phyloP scores from a whole-genome alignment of 306 rosid genomes.

The Benincasa hispida region DNA sequence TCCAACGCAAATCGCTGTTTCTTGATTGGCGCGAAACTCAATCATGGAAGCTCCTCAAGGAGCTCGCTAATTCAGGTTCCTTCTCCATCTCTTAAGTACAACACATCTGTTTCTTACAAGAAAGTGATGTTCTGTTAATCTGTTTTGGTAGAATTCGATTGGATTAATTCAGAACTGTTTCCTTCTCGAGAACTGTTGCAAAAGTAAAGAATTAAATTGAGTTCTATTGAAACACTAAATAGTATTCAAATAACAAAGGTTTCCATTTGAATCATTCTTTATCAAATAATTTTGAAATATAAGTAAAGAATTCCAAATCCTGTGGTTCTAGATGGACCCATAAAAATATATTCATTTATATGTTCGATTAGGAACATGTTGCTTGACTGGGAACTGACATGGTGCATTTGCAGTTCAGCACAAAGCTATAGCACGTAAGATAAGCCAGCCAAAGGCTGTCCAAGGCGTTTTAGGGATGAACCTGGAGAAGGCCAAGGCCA shows the following conservation, averaged over 20 bases:
- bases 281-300: not conserved
- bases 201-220: not conserved
- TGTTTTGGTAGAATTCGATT: not conserved
- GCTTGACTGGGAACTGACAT: conserved; percentile 12
- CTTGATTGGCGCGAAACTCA: conserved; percentile 39
- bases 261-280: not conserved
- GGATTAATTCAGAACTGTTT: not conserved
- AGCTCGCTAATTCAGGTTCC: conserved; percentile 54
- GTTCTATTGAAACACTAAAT: not conserved
- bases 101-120: not conserved
- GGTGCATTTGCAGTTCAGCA: conserved; percentile 48
- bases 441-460: conserved; percentile 26
- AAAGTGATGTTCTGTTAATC: not conserved
- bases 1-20: conserved; percentile 24
- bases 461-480: conserved; percentile 61
- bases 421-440: conserved; percentile 47
- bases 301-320: not conserved
- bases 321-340: not conserved
- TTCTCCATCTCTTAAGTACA: not conserved
- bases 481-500: conserved; percentile 38
- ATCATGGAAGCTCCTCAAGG: conserved; percentile 66
- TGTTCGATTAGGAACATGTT: not conserved
- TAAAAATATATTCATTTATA: not conserved
- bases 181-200: not conserved
- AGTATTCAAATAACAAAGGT: not conserved